These are phyloP conservation scores for Suillus plorans DNA, from an alignment of 768 basidiomycete species.

Conservation along the genomic window DNA sequence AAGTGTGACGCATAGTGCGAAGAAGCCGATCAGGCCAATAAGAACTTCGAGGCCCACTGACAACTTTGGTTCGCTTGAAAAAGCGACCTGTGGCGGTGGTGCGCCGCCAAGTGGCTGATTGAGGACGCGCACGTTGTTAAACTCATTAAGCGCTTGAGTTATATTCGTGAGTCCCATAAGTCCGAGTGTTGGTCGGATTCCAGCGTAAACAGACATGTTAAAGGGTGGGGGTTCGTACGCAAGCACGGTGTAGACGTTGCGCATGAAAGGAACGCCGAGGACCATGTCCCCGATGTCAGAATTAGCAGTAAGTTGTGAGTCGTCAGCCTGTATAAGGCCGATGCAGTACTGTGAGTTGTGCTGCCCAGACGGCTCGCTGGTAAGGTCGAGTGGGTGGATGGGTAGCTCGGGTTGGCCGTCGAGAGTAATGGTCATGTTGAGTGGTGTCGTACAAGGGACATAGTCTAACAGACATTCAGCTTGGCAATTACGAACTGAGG, in stretches of 20 bases:
- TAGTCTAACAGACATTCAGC: constrained; percentile 52
- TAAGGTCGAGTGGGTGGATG: constrained; percentile 76
- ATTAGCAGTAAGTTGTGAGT: constrained; percentile 37
- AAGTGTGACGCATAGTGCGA: constrained; percentile 51
- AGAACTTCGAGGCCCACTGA: constrained; percentile 65
- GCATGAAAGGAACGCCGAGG: constrained; percentile 76
- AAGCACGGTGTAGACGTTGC: constrained; percentile 77
- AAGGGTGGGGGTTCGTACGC: constrained; percentile 58
- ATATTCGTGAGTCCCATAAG: constrained; percentile 64
- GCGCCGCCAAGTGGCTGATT: constrained; percentile 50
- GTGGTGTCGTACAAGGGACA: constrained; percentile 65
- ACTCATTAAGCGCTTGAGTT: constrained; percentile 61
- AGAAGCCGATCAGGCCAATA: constrained; percentile 56
- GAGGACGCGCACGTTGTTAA: constrained; percentile 66
- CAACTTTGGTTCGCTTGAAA: constrained; percentile 33
- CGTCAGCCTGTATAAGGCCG: constrained; percentile 66
- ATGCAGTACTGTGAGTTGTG: constrained; percentile 49
- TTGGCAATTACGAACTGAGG: neutral
- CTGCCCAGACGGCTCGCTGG: constrained; percentile 44
- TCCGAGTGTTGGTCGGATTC: constrained; percentile 49
- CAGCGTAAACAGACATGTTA: constrained; percentile 24
- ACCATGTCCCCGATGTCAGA: constrained; percentile 63
- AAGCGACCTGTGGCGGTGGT: constrained; percentile 10
- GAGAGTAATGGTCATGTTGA: constrained; percentile 71
- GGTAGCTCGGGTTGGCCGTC: constrained; percentile 56